Evolutionary conservation across 2,329 filamentous ascomycete species (phyloP).

Genomic region (Cercospora janseana): DNA sequence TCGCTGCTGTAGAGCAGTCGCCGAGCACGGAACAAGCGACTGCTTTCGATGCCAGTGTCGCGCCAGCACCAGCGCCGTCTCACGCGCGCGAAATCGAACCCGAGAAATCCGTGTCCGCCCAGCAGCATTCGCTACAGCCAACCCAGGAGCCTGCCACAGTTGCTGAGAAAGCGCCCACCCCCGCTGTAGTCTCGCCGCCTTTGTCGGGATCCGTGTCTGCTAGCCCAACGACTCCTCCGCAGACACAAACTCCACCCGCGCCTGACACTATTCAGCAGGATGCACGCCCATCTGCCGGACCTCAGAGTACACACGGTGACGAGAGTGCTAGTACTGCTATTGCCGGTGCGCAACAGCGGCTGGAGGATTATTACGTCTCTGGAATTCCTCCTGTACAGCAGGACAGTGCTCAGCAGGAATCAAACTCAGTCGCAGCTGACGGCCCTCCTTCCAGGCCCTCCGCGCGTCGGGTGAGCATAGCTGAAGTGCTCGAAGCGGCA

Average conservation of each 20-base stretch:
- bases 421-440: too few relatives aligned
- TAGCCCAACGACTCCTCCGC: constrained; percentile 5
- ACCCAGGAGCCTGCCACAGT: not conserved
- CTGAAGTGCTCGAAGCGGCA: constrained; percentile 7
- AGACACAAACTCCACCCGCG: not conserved
- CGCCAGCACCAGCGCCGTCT: constrained; percentile 21
- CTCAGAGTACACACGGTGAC: not conserved
- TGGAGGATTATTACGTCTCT: constrained; percentile 11
- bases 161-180: not conserved
- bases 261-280: not conserved
- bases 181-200: not conserved
- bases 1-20: constrained; percentile 8
- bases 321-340: not conserved
- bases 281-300: not conserved
- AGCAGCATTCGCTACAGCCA: constrained; percentile 1
- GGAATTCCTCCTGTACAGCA: too few relatives aligned
- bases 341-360: constrained; percentile 6
- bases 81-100: constrained; percentile 16
- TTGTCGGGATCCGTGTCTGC: not conserved
- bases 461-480: constrained; percentile 4
- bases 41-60: constrained; percentile 13
- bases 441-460: too few relatives aligned
- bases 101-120: not conserved
- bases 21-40: not conserved
- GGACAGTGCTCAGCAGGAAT: too few relatives aligned